Evolutionary conservation across 305 asterid species (phyloP).

Genomic region (Andrographis paniculata): DNA sequence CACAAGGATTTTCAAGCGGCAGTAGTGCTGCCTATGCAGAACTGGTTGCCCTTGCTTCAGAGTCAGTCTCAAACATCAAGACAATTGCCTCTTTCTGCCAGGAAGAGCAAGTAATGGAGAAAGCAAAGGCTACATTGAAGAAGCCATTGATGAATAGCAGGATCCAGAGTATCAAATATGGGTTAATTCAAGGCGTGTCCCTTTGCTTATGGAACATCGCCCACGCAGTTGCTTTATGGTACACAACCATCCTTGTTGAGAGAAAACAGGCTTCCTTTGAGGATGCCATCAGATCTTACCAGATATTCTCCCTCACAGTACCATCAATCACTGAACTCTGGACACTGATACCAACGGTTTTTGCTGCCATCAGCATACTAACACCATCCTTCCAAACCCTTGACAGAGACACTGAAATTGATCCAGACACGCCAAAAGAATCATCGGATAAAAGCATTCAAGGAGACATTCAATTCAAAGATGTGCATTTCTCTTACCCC

Average conservation of each 20-base stretch:
- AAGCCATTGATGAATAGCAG: slow-evolving; percentile 46
- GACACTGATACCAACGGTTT: slow-evolving; percentile 67
- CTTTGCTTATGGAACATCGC: slow-evolving; percentile 89
- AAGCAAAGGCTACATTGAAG: slow-evolving; percentile 46
- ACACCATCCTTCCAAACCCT: slow-evolving; percentile 61
- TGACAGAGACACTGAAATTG: slow-evolving; percentile 55
- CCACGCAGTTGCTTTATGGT: slow-evolving; percentile 80
- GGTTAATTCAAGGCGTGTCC: slow-evolving; percentile 72
- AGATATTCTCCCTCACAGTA: slow-evolving; percentile 82
- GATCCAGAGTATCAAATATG: slow-evolving; percentile 57
- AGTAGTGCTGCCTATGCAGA: slow-evolving; percentile 49
- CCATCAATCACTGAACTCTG: slow-evolving; percentile 83
- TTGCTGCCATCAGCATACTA: slow-evolving; percentile 63
- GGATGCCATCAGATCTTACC: slow-evolving; percentile 66
- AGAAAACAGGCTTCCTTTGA: slow-evolving; percentile 55
- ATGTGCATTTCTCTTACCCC: slow-evolving; percentile 50
- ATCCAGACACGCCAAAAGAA: slow-evolving; percentile 44
- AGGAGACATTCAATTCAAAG: slow-evolving; percentile 51
- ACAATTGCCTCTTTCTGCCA: slow-evolving; percentile 71
- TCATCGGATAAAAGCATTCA: slow-evolving; percentile 32
- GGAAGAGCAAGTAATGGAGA: slow-evolving; percentile 46
- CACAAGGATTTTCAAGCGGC: slow-evolving; percentile 63
- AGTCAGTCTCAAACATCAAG: slow-evolving; percentile 56
- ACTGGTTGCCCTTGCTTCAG: slow-evolving; percentile 65
- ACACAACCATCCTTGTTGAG: slow-evolving; percentile 50